Evolutionary conservation across 495 filamentous ascomycete species (phyloP), one percentile per base, ranked within the genome.

Genomic region (Aspergillus baeticus): DNA sequence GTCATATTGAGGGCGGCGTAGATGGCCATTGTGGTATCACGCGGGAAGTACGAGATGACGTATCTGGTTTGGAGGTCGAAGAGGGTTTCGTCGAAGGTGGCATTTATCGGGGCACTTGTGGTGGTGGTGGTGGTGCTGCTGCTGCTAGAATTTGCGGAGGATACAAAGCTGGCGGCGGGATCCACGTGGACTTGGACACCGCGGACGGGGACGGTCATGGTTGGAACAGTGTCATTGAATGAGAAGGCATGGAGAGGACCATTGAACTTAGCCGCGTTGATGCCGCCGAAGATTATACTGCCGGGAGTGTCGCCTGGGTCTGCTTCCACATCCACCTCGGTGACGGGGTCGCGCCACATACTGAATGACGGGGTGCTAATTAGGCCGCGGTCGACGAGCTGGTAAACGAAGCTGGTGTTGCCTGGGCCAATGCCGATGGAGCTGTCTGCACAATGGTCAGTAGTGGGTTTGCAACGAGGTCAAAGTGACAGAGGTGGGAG

Each of bases 301-400:
- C 36, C 48, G 48, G 33, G 17, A 10, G 33, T 35, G 48, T 35
- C 33, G 34, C 36, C 15, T 15, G 38, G 38, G 38, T 41, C n/a
- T 41, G 17, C n/a, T 41, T 41, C 38, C 18, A 41, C 2, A 21
- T 43, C 18, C 22, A 21, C 41, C 5, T 21, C 41, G 8, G 17
- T 22, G 20, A 43, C 41, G n/a, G 48, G 33, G 18, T 35, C 33
- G 15, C 36, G 33, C 48, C 48, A 51, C 14, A 22, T 22, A 22
- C 48, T 51, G 48, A 51, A 51, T 17, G 48, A 51, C 14, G 48
- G 48, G 48, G 48, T 51, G 34, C 20, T 38, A 33, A 38, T 51
- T n/a, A 51, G 48, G 33, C 36, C 36, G 31, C 21, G 33, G 48
- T 51, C 36, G 3, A 51, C 48, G 14, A 51, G 33, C 15, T 37